Evolutionary conservation across 2,329 filamentous ascomycete species (phyloP), one percentile per base, ranked within the genome.

Genomic region (Rhytidhysteron rufulum): DNA sequence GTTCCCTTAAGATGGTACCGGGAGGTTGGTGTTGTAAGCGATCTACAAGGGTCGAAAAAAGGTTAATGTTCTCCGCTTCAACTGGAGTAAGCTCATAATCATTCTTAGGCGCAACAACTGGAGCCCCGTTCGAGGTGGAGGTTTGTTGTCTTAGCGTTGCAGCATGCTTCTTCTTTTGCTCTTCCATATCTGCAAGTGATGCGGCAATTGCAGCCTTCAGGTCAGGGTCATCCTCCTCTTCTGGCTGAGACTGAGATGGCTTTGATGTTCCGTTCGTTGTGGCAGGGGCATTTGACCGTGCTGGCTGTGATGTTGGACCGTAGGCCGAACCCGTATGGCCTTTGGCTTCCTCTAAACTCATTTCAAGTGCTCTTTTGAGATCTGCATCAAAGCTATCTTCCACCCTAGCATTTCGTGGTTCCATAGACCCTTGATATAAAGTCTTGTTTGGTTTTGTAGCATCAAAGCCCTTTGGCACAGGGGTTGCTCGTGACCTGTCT

Each of bases 51-150:
- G 93, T 96, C 1, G 93, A 78, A 60, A 98, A 97, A 1, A 98
- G 73, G 57, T 95, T 95, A 63, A 98, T 98, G 54, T 97, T 97
- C 65, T 98, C 93, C 1, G 90, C 89, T 67, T 98, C 93, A 0
- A 95, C 86, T 0, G 88, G 84, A 0, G 88, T 94, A 39, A 98
- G 76, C 67, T 98, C 93, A 61, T 96, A 95, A 54, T 96, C 88
- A 55, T 90, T 94, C 70, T 91, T 95, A 1, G 87, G 85, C 31
- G 73, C 71, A n/a, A 77, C 70, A 18, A 75, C 62, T 9, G 74
- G 66, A 3, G 71, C 63, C 13, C 71, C 66, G 19, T 72, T 69
- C 1, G 74, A 69, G 27, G 71, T 75, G 0, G 78, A 76, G 1
- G 85, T 79, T 46, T 93, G 88, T 57, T 88, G 82, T 62, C 93